Conservation (phyloP, 257 asterid genomes). For the Solanum phureja region DNA sequence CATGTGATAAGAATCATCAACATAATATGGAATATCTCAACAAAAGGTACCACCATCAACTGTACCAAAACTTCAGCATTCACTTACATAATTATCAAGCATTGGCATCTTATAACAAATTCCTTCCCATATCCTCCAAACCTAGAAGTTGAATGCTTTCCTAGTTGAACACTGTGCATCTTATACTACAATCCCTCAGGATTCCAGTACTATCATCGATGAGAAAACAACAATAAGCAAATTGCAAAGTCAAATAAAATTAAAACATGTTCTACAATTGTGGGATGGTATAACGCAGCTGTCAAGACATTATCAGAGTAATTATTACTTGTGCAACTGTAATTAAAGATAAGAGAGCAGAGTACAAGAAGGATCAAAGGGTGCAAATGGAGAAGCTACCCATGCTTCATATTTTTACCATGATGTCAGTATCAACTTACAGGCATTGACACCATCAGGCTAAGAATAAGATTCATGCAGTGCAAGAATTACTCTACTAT, state of each 20-base stretch:
- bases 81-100: neutral
- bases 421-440: neutral
- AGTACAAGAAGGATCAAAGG: neutral
- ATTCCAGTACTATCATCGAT: neutral
- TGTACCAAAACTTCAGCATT: neutral
- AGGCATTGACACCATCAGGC: neutral
- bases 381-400: neutral
- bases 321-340: neutral
- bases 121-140: neutral
- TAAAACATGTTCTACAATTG: neutral
- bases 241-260: slow-evolving; percentile 9
- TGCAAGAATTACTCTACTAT: neutral
- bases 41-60: neutral
- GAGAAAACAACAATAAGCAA: slow-evolving; percentile 15
- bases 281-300: neutral
- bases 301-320: neutral
- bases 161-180: neutral
- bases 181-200: neutral
- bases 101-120: neutral
- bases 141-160: neutral
- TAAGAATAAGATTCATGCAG: neutral
- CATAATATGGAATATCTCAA: neutral
- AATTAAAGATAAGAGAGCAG: neutral
- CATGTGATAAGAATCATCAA: neutral
- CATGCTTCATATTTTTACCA: neutral